Evolutionary conservation across 805 yeast species (phyloP), one percentile per base, ranked within the genome.

Genomic region (Metschnikowia continentalis): DNA sequence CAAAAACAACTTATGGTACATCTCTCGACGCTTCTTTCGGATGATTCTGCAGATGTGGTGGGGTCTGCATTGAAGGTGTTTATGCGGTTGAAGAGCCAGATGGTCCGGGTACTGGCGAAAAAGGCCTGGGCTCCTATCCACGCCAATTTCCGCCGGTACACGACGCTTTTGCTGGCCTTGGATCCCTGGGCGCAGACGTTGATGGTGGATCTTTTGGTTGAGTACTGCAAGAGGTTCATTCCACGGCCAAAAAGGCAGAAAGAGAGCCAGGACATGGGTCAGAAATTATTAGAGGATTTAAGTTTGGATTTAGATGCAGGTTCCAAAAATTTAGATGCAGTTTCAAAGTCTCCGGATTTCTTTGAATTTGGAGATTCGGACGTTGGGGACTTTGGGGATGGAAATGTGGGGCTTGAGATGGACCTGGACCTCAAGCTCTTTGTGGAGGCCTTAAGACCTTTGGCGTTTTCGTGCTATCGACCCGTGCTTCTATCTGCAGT

Each of bases 171-270:
- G 26, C 56, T 61, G 0, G 72, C 77, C 1, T 72, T 92, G 49
- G 96, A 90, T 52, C 85, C 84, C 48, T 88, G 90, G 86, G 69
- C 89, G 7, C 90, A 87, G 60, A 65, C 77, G 0, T 61, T 72
- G 10, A 65, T 83, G 14, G 69, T 89, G 19, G 88, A 87, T 44
- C 57, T 88, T 4, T 70, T 91, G 46, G 78, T 84, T 0, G 80
- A 81, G 47, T 94, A 94, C 64, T 72, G 82, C 33, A 77, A 90
- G 48, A 58, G 67, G 6, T 90, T 76, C 62, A 61, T 90, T 35
- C 78, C 82, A 3, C 70, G 75, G 46, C 88, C 94, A 1, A 68
- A 67, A 35, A 58, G 30, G 5, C 30, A 26, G 11, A 26, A 26
- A 10, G 30, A 10, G 11, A 8, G 30, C 11, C 11, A 8, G 30